Evolutionary conservation across 2,329 filamentous ascomycete species (phyloP), one percentile per base, ranked within the genome.

Genomic region (Monosporascus cannonballus): DNA sequence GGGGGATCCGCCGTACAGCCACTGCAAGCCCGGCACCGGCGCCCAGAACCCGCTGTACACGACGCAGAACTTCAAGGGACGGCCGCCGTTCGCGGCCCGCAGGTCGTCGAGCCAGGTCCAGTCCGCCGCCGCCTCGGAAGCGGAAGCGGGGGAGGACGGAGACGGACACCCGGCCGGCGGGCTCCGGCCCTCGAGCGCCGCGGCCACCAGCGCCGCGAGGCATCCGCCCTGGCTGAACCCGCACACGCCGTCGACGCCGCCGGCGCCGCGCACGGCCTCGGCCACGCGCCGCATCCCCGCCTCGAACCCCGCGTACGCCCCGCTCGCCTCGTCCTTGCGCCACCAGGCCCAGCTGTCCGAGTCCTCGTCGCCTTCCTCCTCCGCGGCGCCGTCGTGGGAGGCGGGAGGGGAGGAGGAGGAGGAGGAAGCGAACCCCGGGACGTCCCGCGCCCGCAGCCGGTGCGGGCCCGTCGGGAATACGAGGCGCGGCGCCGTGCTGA

Each of bases 171-270:
- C 42, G 9, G 52, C 8, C 2, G 57, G 47, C n/a, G 54, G 59
- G 34, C 49, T 70, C 6, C 70, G 74, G 0, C 67, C 61, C 66
- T 96, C 91, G 3, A 96, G 69, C 17, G 92, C 74, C 0, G 83
- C 76, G 0, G 90, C 84, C 1, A 96, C 74, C 67, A 96, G 82
- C 0, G 78, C 86, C 0, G 91, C 84, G 45, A 86, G 74, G 1
- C 84, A 85, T 6, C 80, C 90, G 20, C 90, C 90, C 71, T 96
- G 90, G 55, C 83, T 88, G 73, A 96, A 96, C 0, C 90, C 91
- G 27, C 92, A 73, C 0, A 92, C 85, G 6, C 86, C 90, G 63
- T 94, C 88, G 45, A 93, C 81, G 1, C 85, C 85, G 0, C 83
- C 86, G 8, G 83, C 79, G 1, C 79, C 76, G 34, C 73, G 69